A percentile compares a stretch with the other conserved stretches of the same genome.
phyloP scores from a whole-genome alignment of 306 rosid species.

The Inga laurina region DNA sequence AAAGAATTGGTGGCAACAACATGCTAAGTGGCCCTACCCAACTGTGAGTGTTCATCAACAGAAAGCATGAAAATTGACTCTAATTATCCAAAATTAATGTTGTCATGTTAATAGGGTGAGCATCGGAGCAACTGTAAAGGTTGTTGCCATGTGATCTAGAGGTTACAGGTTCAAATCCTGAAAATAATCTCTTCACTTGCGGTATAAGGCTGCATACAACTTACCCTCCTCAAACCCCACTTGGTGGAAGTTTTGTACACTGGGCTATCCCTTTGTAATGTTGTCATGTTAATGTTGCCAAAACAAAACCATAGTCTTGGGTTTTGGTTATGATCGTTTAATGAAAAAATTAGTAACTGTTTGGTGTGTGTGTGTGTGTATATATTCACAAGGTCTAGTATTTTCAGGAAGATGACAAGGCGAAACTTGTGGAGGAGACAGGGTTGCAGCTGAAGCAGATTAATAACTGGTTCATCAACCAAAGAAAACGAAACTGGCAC shows the following conservation, averaged over 20 bases:
- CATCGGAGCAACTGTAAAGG: no score
- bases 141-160: no score
- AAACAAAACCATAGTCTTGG: background rate
- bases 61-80: background rate
- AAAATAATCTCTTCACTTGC: no score
- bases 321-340: background rate
- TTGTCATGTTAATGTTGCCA: background rate
- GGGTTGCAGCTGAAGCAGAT: constrained; percentile 98
- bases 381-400: background rate
- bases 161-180: no score
- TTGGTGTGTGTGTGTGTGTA: no score
- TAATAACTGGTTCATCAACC: constrained; percentile 97
- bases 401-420: constrained; percentile 94
- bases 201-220: no score
- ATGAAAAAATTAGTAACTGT: no score
- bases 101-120: background rate
- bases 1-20: constrained; percentile 98
- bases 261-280: background rate
- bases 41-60: constrained; percentile 59
- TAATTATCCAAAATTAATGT: background rate
- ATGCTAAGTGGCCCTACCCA: constrained; percentile 99
- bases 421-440: constrained; percentile 96
- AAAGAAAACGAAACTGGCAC: constrained; percentile 98
- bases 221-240: no score
- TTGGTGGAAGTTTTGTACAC: no score